Percentiles rank a stretch among this genome's conserved stretches.
Evolutionary conservation across 768 basidiomycete genomes (phyloP).

Genomic region (Brasilioporus rufonigricans): DNA sequence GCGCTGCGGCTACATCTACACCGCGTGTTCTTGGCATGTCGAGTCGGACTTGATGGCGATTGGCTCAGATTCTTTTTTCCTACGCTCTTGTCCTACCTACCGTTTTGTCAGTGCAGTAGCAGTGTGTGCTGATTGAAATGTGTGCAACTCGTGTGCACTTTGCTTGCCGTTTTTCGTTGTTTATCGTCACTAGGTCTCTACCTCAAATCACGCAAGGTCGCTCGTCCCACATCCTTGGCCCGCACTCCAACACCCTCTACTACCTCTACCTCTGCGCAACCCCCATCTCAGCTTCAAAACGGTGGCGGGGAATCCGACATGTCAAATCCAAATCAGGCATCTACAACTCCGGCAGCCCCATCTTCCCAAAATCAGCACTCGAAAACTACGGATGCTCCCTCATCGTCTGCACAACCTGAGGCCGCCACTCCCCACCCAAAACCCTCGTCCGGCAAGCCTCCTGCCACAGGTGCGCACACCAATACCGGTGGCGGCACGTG

Average conservation of each 20-base stretch:
- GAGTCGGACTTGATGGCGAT: slow-evolving; percentile 34
- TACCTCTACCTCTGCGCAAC: slow-evolving; percentile 32
- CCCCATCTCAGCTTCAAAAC: slow-evolving; percentile 33
- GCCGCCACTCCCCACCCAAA: slow-evolving; percentile 27
- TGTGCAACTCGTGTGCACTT: slow-evolving; percentile 37
- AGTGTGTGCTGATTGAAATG: slow-evolving; percentile 40
- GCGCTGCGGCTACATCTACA: slow-evolving; percentile 30
- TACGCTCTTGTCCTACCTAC: slow-evolving; percentile 31
- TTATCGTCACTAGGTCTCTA: slow-evolving; percentile 64
- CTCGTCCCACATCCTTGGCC: slow-evolving; percentile 63
- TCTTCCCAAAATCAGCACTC: slow-evolving; percentile 32
- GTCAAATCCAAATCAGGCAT: slow-evolving; percentile 36
- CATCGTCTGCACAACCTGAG: slow-evolving; percentile 29
- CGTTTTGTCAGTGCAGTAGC: slow-evolving; percentile 35
- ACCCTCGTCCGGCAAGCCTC: slow-evolving; percentile 27
- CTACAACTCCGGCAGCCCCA: slow-evolving; percentile 29
- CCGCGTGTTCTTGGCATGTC: slow-evolving; percentile 36
- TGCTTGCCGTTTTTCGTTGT: slow-evolving; percentile 32
- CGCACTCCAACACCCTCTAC: slow-evolving; percentile 35
- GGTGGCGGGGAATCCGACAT: slow-evolving; percentile 34
- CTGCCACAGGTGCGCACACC: slow-evolving; percentile 32
- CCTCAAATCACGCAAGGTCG: slow-evolving; percentile 78
- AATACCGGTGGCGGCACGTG: slow-evolving; percentile 65
- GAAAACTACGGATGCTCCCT: slow-evolving; percentile 29
- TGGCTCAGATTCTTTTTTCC: slow-evolving; percentile 33